Evolutionary conservation across 2,329 filamentous ascomycete genomes (phyloP), one percentile per base, ranked within the genome.

Genomic region (Paracamarosporium sp.): DNA sequence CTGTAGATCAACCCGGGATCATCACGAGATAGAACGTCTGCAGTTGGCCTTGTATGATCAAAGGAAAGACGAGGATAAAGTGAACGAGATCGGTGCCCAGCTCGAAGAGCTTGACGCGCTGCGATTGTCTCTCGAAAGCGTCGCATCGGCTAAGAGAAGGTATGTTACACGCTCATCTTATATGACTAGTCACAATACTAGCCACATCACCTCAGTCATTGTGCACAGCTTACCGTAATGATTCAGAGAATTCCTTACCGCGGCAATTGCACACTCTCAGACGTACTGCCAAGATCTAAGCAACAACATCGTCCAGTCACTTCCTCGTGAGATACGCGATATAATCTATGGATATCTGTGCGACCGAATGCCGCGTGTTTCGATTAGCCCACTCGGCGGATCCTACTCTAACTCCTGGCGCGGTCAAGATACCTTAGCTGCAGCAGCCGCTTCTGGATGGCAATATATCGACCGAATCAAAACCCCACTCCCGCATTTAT

Each of bases 281-380:
- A 24, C 9, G n/a, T 41, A 41, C 15, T 51, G 48, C 20, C 48
- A 28, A 20, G 25, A 25, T 11, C 11, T 51, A 9, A 41, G 33
- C 15, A 8, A 13, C 3, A 13, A 30, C 2, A 17, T 51, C 27
- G 17, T 36, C 25, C 22, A 12, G 2, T 3, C 11, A 17, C 36
- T 51, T 8, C 48, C 48, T 2, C 48, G 48, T 3, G 48, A 51
- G 27, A 28, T 51, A 3, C 48, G 48, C 25, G 48, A 51, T 15
- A 41, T 41, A n/a, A 51, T 41, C 17, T 51, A 51, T 20, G 25
- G 11, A 1, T 31, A 51, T n/a, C 15, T 51, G 25, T 51, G 48
- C 36, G 17, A 30, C 7, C 28, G 36, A n/a, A 30, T 31, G 4
- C 15, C 13, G 24, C 48, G 36, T 1, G 15, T 51, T 31, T 30